Evolutionary conservation across 140 eudicot genomes (phyloP), one percentile per base, ranked within the genome.

Genomic region (Oenanthe javanica): DNA sequence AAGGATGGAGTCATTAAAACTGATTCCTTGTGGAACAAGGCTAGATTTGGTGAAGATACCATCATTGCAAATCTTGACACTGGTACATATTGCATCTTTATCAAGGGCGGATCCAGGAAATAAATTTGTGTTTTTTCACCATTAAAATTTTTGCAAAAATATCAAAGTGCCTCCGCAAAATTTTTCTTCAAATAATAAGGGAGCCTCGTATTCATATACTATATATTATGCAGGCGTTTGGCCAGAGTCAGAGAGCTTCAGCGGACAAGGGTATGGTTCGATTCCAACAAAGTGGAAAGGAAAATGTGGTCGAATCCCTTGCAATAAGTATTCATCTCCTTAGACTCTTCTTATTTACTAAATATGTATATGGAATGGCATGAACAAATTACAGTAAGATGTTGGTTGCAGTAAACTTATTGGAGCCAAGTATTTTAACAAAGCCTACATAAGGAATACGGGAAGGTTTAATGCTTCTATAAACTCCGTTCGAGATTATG

Each of bases 181-280:
- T 31, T 31, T 31, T 31, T 31, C 31, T 31, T 31, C 31, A 31
- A 42, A 42, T 2, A 42, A 42, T 42, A 42, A 4, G 4, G 4
- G 4, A 42, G 45, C 45, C 45, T 42, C 45, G 4, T 42, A 42
- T 42, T 42, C 45, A 42, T 42, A 42, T 42, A 42, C 45, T 42
- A 42, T 42, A 42, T 42, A 42, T 42, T 59, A 59, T 14, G 9
- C 50, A 87, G 90, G 90, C 57, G 86, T 84, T 51, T 87, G 90
- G 90, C 90, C 90, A 36, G 90, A 87, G 50, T 80, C 90, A 19
- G 72, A 84, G 79, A 87, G 90, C 86, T 87, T 87, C 79, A 78
- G 80, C 23, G 88, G 77, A 48, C 12, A 66, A 4, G 86, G 83
- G 0, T 54, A 63, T 40, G 88, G 86, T 1, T 55, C 85, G 7